Percentiles rank a stretch among this genome's conserved stretches.
Evolutionary conservation across 129 eudicot species (phyloP).

Genomic region (Apium graveolens): DNA sequence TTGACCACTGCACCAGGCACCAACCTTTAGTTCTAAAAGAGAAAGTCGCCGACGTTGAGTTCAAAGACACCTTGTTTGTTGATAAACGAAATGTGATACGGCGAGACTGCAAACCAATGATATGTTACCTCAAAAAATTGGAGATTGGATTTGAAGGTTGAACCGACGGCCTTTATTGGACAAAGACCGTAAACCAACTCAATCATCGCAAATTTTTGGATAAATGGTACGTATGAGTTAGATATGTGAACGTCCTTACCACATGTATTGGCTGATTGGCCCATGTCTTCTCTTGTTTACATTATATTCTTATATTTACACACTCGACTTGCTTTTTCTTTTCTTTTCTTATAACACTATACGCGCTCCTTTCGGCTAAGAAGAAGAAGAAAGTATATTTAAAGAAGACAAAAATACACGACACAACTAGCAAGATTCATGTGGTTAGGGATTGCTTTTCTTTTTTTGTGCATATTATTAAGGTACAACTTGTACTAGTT

Average conservation of each 20-base stretch:
- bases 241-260: background rate
- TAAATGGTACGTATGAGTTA: background rate
- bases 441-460: slow-evolving; percentile 2
- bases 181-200: background rate
- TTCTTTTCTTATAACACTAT: background rate
- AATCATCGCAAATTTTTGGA: background rate
- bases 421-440: background rate
- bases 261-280: background rate
- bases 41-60: background rate
- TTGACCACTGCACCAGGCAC: no score
- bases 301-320: background rate
- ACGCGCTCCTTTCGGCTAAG: background rate
- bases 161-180: background rate
- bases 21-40: no score
- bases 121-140: background rate
- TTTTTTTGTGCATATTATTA: background rate
- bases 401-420: background rate
- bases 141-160: background rate
- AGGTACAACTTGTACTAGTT: background rate
- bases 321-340: background rate
- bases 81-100: background rate
- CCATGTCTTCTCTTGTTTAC: background rate
- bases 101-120: background rate
- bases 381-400: background rate
- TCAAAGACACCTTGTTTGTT: background rate